Conservation (phyloP, 768 basidiomycete species). For the Tulasnella sp. region DNA sequence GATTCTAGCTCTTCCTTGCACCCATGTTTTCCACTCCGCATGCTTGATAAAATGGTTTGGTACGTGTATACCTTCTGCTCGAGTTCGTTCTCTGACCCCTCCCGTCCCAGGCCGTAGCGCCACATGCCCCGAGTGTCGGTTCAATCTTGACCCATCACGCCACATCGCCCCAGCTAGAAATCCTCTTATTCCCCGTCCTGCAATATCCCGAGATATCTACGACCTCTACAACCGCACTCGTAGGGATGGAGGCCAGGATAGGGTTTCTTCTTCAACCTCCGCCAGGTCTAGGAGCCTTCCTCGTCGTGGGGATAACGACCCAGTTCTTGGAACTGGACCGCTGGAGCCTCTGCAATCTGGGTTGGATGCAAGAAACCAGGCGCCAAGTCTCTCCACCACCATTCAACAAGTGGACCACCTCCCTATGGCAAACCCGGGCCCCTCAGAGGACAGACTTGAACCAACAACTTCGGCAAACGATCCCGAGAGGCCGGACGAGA, state of each 20-base stretch:
- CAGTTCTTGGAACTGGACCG: background rate
- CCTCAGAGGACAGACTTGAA: background rate
- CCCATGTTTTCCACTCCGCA: constrained; percentile 1
- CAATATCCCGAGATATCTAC: background rate
- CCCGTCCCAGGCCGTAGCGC: background rate
- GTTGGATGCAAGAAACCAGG: too few species aligned
- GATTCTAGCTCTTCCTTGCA: constrained; percentile 3
- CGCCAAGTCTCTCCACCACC: too few species aligned
- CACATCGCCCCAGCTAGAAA: background rate
- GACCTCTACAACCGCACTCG: background rate
- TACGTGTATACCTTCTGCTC: background rate
- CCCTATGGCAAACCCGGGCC: too few species aligned
- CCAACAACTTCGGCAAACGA: background rate
- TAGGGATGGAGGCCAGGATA: background rate
- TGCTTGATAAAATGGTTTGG: background rate
- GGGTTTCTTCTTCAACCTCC: background rate
- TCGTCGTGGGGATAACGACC: background rate
- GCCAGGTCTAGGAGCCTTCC: background rate
- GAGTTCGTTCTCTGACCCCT: background rate
- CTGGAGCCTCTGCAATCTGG: too few species aligned
- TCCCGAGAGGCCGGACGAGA: background rate
- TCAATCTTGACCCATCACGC: constrained; percentile 9
- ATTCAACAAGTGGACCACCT: too few species aligned
- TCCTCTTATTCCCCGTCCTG: background rate
- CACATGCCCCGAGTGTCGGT: constrained; percentile 10